Percentiles rank a stretch among this genome's conserved stretches.
Conservation (phyloP, 805 yeast species). For the Metschnikowia anglica region DNA sequence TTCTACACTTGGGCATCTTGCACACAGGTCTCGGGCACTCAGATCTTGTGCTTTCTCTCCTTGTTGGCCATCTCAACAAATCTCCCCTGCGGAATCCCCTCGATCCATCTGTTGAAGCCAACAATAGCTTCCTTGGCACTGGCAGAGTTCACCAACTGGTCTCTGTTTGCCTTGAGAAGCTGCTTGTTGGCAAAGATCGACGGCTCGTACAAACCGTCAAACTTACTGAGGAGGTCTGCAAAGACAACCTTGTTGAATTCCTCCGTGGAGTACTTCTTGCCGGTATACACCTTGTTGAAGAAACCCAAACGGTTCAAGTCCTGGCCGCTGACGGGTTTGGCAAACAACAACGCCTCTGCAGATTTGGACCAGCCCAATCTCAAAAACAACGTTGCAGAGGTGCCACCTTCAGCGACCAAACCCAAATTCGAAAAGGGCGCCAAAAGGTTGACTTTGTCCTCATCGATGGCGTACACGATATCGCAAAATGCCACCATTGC, state of each 20-base stretch:
- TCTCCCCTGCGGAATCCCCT: constrained; percentile 69
- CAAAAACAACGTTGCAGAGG: constrained; percentile 63
- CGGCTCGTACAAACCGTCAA: constrained; percentile 46
- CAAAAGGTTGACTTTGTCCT: constrained; percentile 54
- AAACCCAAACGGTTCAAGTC: constrained; percentile 59
- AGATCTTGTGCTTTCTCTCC: constrained; percentile 62
- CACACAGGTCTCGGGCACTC: too few relatives aligned
- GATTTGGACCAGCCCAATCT: constrained; percentile 74
- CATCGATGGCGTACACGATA: constrained; percentile 65
- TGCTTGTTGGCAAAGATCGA: constrained; percentile 48
- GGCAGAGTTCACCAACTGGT: constrained; percentile 44
- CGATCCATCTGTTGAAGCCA: constrained; percentile 69
- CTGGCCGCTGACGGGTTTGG: constrained; percentile 61
- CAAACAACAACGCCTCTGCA: constrained; percentile 68
- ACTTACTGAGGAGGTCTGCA: constrained; percentile 32
- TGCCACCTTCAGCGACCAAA: constrained; percentile 78
- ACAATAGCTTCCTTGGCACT: constrained; percentile 64
- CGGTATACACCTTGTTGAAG: constrained; percentile 54
- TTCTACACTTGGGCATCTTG: too few relatives aligned
- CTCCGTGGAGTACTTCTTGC: constrained; percentile 34
- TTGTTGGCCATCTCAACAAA: constrained; percentile 56
- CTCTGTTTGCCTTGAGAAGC: constrained; percentile 41
- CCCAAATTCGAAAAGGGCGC: constrained; percentile 83
- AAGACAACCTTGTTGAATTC: constrained; percentile 45
- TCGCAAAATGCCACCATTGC: constrained; percentile 77